Base-by-base conservation (phyloP, 257 asterid genomes). In the Sherardia arvensis region DNA sequence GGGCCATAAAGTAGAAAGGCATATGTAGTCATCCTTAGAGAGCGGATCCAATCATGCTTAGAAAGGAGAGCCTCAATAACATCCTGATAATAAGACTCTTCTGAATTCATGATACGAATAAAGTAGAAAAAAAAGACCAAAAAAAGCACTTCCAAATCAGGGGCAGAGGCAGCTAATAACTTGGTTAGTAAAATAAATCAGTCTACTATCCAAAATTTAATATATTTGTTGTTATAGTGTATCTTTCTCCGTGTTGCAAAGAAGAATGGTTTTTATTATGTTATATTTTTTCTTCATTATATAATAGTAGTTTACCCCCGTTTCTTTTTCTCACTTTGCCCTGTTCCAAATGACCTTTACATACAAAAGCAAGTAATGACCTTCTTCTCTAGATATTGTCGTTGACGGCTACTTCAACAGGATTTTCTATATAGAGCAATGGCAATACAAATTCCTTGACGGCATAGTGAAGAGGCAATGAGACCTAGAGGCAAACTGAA, bases 1-100 rank as follows among this genome's bases (percentile, higher is more conserved):
- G 95, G 97, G 30, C 95, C 99, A 28, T 90, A 93, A 18, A 90
- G 76, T 63, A 93, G 73, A 72, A 85, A 90, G 18, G 96, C 99
- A 28, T 93, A 93, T 9, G 96, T 83, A 65, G 84, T 65, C 99
- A 93, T 84, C 62, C 96, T 85, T 57, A 86, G 78, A 45, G 97
- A 84, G 66, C 97, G 84, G 22, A 74, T 80, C 87, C 92, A 90
- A 73, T 87, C 96, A 68, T 93, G 91, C 65, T 84, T 85, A 38
- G 86, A 76, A 14, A 81, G 72, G 68, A 81, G 77, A 29, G 74
- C 54, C 63, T 73, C 71, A 25, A 75, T 18, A 56, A 75, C 69
- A 72, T 85, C 90, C 99, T 90, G 76, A 66, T 61, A 28, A 53
- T 61, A 32, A 28, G 23, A 61, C 59, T 65, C 11, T 27, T 38